Base-by-base conservation (phyloP, 306 rosid genomes). In the Nissolia schottii region DNA sequence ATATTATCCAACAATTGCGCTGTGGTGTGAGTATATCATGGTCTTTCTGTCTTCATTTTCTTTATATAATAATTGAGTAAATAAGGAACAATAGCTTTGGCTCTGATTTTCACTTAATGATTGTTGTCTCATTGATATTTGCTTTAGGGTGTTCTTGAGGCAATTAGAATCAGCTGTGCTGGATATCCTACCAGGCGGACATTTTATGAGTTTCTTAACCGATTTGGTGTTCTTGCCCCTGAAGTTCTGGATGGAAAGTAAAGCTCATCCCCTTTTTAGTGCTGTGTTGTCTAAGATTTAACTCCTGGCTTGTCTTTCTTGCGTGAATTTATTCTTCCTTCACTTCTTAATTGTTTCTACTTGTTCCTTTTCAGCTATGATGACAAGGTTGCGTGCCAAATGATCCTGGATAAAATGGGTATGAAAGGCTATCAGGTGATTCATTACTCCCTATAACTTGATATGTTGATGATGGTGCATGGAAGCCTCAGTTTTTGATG, bases 161-260 rank as follows among this genome's bases (percentile, higher is more conserved):
- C 99, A 54, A 95, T 92, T 78, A 89, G 97, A 88, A 95, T 92
- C 83, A 95, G 99, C 81, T 95, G 99, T 83, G 99, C 99, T 85
- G 99, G 99, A 80, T 95, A 95, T 88, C 97, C 99, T 75, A 95
- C 99, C 14, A 86, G 97, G 64, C 82, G 97, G 48, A 95, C 96
- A 55, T 95, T 95, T 82, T 92, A 95, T 73, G 99, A 95, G 83
- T 95, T 92, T 76, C 99, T 95, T 79, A 79, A 83, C 64, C 93
- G 99, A 76, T 95, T 95, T 84, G 96, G 97, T 70, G 97, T 95
- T 77, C 99, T 95, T 84, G 93, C 96, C 66, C 99, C 97, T 20
- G 99, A 92, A 78, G 96, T 85, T 81, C 73, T 95, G 83, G 99
- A 95, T 15, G 99, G 97, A 77, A 95, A 81, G 99, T 92, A 90